These are phyloP conservation scores for Anthoceros angustus DNA, from an alignment of 225 moss, liverwort and hornwort genomes.

Conservation along the genomic window DNA sequence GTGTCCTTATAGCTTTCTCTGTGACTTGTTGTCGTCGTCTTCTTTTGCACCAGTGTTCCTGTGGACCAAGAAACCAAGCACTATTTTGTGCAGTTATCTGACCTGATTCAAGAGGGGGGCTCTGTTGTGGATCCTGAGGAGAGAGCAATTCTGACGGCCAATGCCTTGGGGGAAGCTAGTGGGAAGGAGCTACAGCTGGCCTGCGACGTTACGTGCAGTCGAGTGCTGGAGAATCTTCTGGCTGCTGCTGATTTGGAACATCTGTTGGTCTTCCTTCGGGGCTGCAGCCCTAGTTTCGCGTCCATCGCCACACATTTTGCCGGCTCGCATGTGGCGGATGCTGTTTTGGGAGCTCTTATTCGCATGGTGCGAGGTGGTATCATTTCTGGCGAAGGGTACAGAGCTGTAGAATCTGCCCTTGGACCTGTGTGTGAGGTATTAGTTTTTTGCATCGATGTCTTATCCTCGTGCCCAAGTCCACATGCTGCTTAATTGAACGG, in stretches of 20 bases:
- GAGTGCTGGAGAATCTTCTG: conserved; percentile 59
- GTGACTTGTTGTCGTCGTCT: neutral
- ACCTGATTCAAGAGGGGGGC: conserved; percentile 22
- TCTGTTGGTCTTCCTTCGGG: conserved; percentile 47
- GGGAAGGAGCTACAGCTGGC: conserved; percentile 85
- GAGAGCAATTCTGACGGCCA: conserved; percentile 44
- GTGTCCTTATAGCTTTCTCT: neutral
- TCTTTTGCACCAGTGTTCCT: neutral
- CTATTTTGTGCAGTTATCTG: conserved; percentile 69
- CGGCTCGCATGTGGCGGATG: conserved; percentile 70
- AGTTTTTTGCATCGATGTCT: neutral
- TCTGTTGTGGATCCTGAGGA: conserved; percentile 42
- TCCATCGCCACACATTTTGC: conserved; percentile 68
- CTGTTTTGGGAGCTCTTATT: conserved; percentile 52
- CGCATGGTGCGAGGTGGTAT: conserved; percentile 32
- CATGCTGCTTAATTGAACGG: neutral
- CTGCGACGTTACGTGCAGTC: conserved; percentile 65
- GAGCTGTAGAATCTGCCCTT: conserved; percentile 34
- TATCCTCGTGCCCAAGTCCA: neutral
- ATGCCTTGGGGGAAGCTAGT: conserved; percentile 68
- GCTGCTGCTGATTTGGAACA: conserved; percentile 31
- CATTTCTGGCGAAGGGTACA: conserved; percentile 42
- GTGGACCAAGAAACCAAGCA: conserved; percentile 69
- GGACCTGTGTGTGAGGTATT: conserved; percentile 54
- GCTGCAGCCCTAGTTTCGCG: conserved; percentile 38